A percentile compares a stretch with the other conserved stretches of the same genome.
Conservation (phyloP, 306 rosid species). For the Luffa acutangula region DNA sequence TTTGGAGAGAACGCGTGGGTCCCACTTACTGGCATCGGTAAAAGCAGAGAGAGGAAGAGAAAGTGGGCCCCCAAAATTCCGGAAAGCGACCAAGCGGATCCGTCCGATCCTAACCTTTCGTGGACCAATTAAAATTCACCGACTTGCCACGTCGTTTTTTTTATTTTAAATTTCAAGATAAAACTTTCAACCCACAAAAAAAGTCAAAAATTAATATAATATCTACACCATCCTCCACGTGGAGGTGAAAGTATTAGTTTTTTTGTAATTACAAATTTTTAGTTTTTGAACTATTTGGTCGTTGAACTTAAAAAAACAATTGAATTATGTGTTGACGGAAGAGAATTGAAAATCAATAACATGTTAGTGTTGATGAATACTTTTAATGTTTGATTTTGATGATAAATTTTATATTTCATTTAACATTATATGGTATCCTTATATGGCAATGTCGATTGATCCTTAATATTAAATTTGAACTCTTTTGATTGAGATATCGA, state of each 20-base stretch:
- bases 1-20: not conserved
- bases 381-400: no score
- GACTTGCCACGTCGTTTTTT: not conserved
- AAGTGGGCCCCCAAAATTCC: not conserved
- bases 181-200: not conserved
- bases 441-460: no score
- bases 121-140: not conserved
- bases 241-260: not conserved
- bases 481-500: no score
- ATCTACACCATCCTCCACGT: not conserved
- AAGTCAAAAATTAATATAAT: not conserved
- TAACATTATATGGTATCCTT: no score
- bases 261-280: no score
- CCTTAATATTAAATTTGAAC: no score
- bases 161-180: not conserved
- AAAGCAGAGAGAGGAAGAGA: not conserved
- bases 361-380: no score
- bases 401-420: no score
- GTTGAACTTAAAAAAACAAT: no score
- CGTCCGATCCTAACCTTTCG: not conserved
- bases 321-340: no score
- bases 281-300: no score
- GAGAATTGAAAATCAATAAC: no score
- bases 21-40: not conserved
- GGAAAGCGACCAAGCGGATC: slow-evolving; percentile 6